A percentile compares a stretch with the other conserved stretches of the same genome.
These are phyloP conservation scores for Gastrolobium villosum DNA, from an alignment of 306 rosid species.

Conservation along the genomic window DNA sequence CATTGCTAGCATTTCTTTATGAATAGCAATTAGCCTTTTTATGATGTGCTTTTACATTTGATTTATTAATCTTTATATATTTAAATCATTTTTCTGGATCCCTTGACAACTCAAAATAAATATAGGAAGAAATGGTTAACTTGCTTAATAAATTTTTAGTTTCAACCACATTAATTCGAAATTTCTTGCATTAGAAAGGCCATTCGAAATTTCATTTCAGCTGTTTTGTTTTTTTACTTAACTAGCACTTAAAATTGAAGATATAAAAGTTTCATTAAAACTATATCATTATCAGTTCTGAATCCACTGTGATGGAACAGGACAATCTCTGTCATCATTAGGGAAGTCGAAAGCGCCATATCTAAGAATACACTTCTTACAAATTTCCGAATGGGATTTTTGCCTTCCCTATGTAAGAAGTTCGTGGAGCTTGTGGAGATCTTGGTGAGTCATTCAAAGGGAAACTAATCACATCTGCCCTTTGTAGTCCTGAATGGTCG, in stretches of 20 bases:
- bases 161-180: constrained; percentile 17
- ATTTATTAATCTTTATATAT: constrained; percentile 29
- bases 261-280: constrained; percentile 34
- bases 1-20: no score
- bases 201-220: constrained; percentile 8
- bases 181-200: background rate
- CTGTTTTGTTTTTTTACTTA: constrained; percentile 24
- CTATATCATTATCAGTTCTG: constrained; percentile 42
- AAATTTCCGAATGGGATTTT: constrained; percentile 85
- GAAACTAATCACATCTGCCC: constrained; percentile 34
- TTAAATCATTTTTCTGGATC: constrained; percentile 26
- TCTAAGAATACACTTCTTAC: constrained; percentile 81
- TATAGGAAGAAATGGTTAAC: constrained; percentile 19
- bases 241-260: constrained; percentile 40
- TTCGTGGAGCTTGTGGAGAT: constrained; percentile 92
- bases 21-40: constrained; percentile 21
- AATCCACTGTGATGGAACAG: constrained; percentile 64
- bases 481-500: constrained; percentile 37
- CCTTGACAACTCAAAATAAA: constrained; percentile 7
- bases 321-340: constrained; percentile 80
- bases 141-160: constrained; percentile 14
- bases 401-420: constrained; percentile 85
- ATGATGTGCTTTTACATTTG: constrained; percentile 17
- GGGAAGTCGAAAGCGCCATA: constrained; percentile 89
- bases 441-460: constrained; percentile 70